Evolutionary conservation across 2,329 filamentous ascomycete genomes (phyloP).

Genomic region (Aspergillus candidus): DNA sequence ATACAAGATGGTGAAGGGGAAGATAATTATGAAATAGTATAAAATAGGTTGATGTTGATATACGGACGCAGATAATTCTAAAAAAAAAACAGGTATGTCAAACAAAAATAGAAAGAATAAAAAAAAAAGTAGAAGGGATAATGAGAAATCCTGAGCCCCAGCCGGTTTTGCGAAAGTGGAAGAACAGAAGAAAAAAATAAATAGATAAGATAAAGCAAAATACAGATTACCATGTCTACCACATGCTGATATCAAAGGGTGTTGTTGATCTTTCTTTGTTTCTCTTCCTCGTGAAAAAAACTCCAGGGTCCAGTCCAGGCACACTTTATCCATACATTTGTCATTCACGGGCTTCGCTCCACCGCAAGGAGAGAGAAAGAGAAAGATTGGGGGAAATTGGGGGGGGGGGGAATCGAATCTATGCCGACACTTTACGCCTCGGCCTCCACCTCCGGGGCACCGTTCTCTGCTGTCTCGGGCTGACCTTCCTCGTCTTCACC

Average conservation of each 20-base stretch:
- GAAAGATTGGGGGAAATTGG: too few relatives aligned
- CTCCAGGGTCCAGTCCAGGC: neutral
- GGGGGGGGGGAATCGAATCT: too few relatives aligned
- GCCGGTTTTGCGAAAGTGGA: neutral
- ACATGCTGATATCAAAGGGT: conserved; percentile 7
- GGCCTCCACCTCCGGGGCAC: conserved; percentile 24
- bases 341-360: too few relatives aligned
- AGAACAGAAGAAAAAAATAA: conserved; percentile 16
- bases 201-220: conserved; percentile 14
- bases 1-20: too few relatives aligned
- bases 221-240: conserved; percentile 6
- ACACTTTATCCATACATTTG: too few relatives aligned
- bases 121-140: too few relatives aligned
- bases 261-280: conserved; percentile 9
- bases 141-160: too few relatives aligned
- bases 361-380: too few relatives aligned
- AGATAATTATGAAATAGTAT: too few relatives aligned
- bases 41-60: too few relatives aligned
- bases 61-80: neutral
- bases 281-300: conserved; percentile 4
- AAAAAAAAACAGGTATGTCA: neutral
- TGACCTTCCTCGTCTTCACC: conserved; percentile 25
- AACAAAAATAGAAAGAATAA: neutral
- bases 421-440: conserved; percentile 5
- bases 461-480: conserved; percentile 28